phyloP scores from a whole-genome alignment of 1,139 yeast genomes.

The Yamadazyma siamensis region DNA sequence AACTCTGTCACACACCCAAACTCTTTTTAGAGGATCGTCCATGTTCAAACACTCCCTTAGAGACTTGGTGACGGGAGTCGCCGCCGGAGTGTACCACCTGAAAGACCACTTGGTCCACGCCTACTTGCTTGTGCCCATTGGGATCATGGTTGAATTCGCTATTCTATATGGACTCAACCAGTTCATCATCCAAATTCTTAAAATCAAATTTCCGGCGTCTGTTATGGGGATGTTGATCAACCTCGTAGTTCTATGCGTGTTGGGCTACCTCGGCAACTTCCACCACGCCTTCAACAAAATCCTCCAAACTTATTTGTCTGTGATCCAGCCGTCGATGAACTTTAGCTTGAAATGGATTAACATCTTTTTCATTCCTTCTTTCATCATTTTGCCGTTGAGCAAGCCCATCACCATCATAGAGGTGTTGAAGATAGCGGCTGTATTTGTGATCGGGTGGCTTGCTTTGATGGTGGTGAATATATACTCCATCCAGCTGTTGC shows the following conservation, averaged over 20 bases:
- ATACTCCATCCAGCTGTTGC: constrained; percentile 32
- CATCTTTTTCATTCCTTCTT: constrained; percentile 74
- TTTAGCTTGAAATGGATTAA: constrained; percentile 76
- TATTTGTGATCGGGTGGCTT: constrained; percentile 63
- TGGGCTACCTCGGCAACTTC: constrained; percentile 20
- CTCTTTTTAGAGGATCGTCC: too few relatives aligned
- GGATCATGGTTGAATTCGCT: constrained; percentile 28
- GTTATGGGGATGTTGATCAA: constrained; percentile 72
- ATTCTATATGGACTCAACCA: constrained; percentile 65
- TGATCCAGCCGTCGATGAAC: constrained; percentile 63
- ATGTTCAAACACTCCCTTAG: too few relatives aligned
- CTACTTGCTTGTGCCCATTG: constrained; percentile 35
- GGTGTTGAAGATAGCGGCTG: constrained; percentile 71
- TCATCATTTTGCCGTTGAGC: constrained; percentile 66
- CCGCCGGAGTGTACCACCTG: constrained; percentile 15
- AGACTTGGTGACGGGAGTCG: constrained; percentile 10
- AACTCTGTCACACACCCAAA: too few relatives aligned
- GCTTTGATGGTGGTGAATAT: constrained; percentile 46
- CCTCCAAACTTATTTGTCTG: constrained; percentile 40
- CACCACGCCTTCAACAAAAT: constrained; percentile 11
- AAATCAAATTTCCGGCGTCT: constrained; percentile 67
- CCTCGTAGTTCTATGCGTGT: constrained; percentile 44
- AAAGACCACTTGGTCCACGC: constrained; percentile 28
- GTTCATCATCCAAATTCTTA: constrained; percentile 44
- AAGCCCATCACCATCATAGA: constrained; percentile 62